phyloP scores from a whole-genome alignment of 345 rosid genomes.

The Aurinia saxatilis region DNA sequence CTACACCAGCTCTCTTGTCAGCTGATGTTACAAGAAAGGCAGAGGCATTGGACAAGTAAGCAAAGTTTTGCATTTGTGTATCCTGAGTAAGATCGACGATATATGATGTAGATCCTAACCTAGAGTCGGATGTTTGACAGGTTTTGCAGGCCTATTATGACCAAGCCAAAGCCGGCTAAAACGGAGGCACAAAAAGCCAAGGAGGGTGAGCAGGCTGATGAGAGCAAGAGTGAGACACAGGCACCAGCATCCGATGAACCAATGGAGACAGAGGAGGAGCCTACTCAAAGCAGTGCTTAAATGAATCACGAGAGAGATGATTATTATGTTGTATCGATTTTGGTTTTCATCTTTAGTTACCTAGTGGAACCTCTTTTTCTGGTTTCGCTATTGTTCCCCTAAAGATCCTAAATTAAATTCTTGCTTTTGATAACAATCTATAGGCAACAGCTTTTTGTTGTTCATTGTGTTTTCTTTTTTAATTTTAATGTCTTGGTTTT shows the following conservation, averaged over 20 bases:
- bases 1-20: constrained; percentile 64
- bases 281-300: constrained; percentile 18
- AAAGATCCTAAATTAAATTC: neutral
- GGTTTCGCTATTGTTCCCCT: too few species aligned
- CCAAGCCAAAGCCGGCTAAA: constrained; percentile 79
- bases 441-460: neutral
- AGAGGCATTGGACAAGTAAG: constrained; percentile 80
- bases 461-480: neutral
- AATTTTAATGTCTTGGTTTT: too few species aligned
- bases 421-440: neutral
- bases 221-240: constrained; percentile 37
- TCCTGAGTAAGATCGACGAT: neutral
- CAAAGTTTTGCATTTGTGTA: neutral
- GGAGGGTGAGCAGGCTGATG: constrained; percentile 21
- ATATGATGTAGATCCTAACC: neutral
- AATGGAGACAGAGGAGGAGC: constrained; percentile 74
- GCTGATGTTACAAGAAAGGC: constrained; percentile 82
- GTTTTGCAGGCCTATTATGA: constrained; percentile 90
- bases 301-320: neutral
- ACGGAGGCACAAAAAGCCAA: constrained; percentile 55
- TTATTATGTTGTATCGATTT: constrained; percentile 20
- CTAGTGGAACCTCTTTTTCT: neutral
- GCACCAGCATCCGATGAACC: constrained; percentile 49
- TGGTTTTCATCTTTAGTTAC: neutral
- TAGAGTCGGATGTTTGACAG: constrained; percentile 29